Evolutionary conservation across 768 basidiomycete genomes (phyloP).

Genomic region (Naganishia vaughanmartiniae): DNA sequence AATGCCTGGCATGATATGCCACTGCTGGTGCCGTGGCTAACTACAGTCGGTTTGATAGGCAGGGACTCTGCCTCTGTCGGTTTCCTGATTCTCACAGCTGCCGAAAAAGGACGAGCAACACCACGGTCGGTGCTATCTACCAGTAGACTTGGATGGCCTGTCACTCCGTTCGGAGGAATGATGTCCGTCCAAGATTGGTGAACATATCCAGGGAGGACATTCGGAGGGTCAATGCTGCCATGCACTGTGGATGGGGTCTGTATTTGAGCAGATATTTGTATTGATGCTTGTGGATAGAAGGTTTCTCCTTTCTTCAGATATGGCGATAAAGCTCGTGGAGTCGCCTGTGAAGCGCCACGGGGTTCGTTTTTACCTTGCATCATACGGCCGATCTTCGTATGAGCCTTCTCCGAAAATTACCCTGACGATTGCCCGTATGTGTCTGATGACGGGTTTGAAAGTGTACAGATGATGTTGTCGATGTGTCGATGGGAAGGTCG

Average conservation of each 20-base stretch:
- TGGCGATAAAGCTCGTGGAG: neutral
- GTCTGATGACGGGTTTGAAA: too few species aligned
- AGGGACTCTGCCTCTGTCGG: neutral
- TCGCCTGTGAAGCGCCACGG: neutral
- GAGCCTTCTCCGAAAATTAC: neutral
- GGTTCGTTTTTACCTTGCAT: neutral
- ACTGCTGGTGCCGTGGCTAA: neutral
- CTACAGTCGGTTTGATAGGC: neutral
- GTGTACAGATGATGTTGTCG: too few species aligned
- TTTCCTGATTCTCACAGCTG: neutral
- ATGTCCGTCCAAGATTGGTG: slow-evolving; percentile 16
- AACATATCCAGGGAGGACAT: neutral
- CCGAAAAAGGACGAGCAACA: neutral
- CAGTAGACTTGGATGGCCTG: slow-evolving; percentile 10
- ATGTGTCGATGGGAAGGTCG: too few species aligned
- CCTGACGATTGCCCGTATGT: neutral
- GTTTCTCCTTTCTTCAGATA: neutral
- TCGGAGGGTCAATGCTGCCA: neutral
- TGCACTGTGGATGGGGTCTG: too few species aligned
- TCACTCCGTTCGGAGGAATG: slow-evolving; percentile 9
- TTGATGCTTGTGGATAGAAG: neutral
- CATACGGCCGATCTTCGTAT: neutral
- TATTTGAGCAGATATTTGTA: neutral
- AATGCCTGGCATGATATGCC: neutral
- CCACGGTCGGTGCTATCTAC: neutral